Base-by-base conservation (phyloP, 2,329 filamentous ascomycete species). In the Clonostachys sp. region DNA sequence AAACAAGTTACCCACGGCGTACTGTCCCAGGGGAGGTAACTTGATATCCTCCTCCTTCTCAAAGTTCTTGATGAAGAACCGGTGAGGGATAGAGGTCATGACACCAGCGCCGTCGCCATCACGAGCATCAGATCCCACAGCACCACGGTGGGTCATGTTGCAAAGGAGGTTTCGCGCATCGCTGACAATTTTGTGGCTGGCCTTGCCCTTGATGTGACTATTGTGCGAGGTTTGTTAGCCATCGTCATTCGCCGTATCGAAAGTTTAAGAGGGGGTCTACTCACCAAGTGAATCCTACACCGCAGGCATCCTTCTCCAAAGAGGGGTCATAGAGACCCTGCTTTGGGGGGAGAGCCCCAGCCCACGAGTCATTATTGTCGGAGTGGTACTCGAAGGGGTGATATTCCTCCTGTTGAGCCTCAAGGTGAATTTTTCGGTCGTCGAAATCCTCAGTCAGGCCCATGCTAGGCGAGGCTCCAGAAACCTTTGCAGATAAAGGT, bases 81-180 rank as follows among this genome's bases (percentile, higher is more conserved):
- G 91, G 77, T 97, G 92, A 50, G 94, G 94, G 61, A 99, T 96
- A 51, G 91, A 96, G 57, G 92, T 97, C 94, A 99, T 99, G 64
- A 97, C 92, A 81, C 94, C 94, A 61, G 94, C 94, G 68, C 94
- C 94, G 67, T 99, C 94, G 66, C 94, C 94, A 67, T 99, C 94
- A 77, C 94, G 87, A 63, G 91, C 91, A 77, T 99, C 94, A 51
- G 94, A 97, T 59, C 94, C 94, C 60, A 97, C 92, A 54, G 94
- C 94, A 78, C 94, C 94, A 68, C 94, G 87, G 78, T 99, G 94
- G 78, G 94, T 97, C 94, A 99, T 99, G 81, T 99, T 97, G 80
- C 94, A 99, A 54, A 99, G 84, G 52, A 99, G 79, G 71, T 91
- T 95, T 56, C 89, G 87, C 57, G 91, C 92, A 95, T 97, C 92